Percentiles rank a stretch among this genome's conserved stretches.
Evolutionary conservation across 345 rosid species (phyloP).

Genomic region (Salix suchowensis): DNA sequence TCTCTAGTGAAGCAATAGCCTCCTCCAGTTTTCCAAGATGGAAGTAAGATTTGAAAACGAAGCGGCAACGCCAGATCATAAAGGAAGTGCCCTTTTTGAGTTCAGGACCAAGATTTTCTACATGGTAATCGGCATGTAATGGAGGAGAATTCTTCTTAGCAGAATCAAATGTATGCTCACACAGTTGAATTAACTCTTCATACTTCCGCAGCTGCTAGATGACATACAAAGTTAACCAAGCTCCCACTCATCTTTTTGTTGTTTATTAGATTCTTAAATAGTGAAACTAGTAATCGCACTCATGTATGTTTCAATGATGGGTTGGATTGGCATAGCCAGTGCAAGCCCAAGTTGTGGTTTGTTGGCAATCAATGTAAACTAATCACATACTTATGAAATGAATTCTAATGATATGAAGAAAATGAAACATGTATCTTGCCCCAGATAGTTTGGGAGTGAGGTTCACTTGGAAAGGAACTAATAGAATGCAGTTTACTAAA

Average conservation of each 20-base stretch:
- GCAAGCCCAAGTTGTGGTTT: background rate
- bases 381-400: background rate
- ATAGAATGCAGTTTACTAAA: background rate
- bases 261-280: constrained; percentile 3
- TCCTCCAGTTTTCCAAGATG: constrained; percentile 88
- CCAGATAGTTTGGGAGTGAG: background rate
- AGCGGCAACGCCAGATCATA: constrained; percentile 59
- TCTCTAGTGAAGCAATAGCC: constrained; percentile 64
- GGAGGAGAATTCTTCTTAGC: constrained; percentile 59
- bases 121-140: constrained; percentile 18
- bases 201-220: constrained; percentile 67
- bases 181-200: constrained; percentile 78
- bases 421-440: background rate
- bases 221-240: constrained; percentile 24
- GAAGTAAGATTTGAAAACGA: constrained; percentile 71
- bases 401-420: background rate
- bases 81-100: constrained; percentile 38
- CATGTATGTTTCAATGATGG: background rate
- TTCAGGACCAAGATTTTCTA: constrained; percentile 31
- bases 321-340: background rate
- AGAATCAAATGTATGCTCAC: constrained; percentile 70
- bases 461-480: background rate
- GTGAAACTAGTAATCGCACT: background rate
- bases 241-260: background rate
- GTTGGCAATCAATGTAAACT: background rate